Conservation (phyloP, 768 basidiomycete species). For the Mycena venus region DNA sequence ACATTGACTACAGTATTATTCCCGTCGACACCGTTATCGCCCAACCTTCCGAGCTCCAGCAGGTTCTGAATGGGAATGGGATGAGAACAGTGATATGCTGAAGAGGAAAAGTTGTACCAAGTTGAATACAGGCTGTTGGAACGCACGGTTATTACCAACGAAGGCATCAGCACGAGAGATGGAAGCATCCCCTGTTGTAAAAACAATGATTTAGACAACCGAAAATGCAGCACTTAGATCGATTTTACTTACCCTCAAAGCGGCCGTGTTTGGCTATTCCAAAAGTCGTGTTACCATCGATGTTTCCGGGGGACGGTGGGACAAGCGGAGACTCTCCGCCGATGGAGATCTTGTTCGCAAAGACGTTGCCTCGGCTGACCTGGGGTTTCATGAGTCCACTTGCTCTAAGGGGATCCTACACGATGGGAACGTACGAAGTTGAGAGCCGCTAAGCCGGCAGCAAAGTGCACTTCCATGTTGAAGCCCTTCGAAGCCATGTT, state of each 20-base stretch:
- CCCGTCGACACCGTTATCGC: conserved; percentile 25
- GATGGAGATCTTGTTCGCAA: conserved; percentile 29
- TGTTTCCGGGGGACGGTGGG: conserved; percentile 19
- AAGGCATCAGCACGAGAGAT: conserved; percentile 27
- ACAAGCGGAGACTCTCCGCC: conserved; percentile 28
- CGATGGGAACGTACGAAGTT: conserved; percentile 21
- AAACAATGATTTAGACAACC: too few species aligned
- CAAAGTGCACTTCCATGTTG: conserved; percentile 19
- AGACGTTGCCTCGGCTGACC: conserved; percentile 30
- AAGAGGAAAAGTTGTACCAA: neutral
- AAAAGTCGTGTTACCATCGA: conserved; percentile 14
- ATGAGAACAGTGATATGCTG: too few species aligned
- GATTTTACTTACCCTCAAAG: conserved; percentile 22
- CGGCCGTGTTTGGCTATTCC: conserved; percentile 32
- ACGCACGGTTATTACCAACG: conserved; percentile 30
- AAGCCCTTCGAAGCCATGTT: conserved; percentile 12
- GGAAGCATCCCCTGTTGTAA: conserved; percentile 15
- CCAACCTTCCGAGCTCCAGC: conserved; percentile 26
- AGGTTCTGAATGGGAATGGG: conserved; percentile 11
- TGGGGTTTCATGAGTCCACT: neutral
- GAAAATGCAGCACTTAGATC: too few species aligned
- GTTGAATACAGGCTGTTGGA: conserved; percentile 26
- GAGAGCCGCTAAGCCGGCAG: conserved; percentile 23
- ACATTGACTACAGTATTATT: conserved; percentile 30
- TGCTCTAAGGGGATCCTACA: neutral